Evolutionary conservation across 2,329 filamentous ascomycete genomes (phyloP).

Genomic region (Trichoderma asperellum): DNA sequence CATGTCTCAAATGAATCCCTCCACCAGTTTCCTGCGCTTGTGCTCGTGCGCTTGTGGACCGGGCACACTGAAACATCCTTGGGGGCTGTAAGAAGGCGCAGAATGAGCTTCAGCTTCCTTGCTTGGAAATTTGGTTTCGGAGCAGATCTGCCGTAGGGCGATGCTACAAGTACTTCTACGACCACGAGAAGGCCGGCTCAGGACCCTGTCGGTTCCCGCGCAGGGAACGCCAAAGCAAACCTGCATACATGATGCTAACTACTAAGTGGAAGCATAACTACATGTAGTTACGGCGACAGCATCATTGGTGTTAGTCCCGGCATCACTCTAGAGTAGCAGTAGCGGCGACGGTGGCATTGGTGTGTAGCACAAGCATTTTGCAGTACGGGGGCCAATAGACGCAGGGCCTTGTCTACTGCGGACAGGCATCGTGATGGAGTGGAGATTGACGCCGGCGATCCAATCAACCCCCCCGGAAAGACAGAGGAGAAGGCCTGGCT

Average conservation of each 20-base stretch:
- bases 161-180: neutral
- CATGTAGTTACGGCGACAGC: neutral
- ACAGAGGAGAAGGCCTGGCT: neutral
- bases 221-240: slow-evolving; percentile 3
- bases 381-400: neutral
- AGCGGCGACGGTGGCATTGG: neutral
- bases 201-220: neutral
- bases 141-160: neutral
- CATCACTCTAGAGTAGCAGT: neutral
- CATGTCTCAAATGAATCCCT: slow-evolving; percentile 4
- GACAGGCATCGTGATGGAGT: neutral
- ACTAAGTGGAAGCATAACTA: neutral
- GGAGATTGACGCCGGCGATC: neutral
- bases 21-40: neutral
- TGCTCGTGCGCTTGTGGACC: neutral
- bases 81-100: slow-evolving; percentile 20
- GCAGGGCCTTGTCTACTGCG: neutral
- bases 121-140: neutral
- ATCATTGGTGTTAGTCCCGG: neutral
- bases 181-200: neutral
- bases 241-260: neutral
- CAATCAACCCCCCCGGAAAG: neutral
- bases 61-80: neutral
- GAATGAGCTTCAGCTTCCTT: slow-evolving; percentile 15
- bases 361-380: neutral